These are phyloP conservation scores for Corylus americana DNA, from an alignment of 306 rosid genomes.

Conservation along the genomic window DNA sequence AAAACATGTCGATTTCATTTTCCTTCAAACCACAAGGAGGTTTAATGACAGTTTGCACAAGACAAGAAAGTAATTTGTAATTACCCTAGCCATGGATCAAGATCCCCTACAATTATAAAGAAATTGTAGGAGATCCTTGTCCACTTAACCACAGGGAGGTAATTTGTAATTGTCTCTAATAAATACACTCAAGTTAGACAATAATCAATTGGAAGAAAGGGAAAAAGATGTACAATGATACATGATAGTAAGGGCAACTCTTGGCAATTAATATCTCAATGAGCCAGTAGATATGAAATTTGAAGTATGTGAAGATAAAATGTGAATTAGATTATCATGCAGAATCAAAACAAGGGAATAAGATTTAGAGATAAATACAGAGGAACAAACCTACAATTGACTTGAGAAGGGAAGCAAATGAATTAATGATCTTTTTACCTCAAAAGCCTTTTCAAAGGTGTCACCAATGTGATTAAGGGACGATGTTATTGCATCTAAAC, in stretches of 20 bases:
- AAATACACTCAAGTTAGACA: not conserved
- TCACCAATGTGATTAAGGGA: slow-evolving; percentile 96
- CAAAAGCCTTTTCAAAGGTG: slow-evolving; percentile 88
- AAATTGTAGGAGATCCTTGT: too few species aligned
- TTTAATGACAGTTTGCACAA: not conserved
- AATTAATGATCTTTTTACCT: slow-evolving; percentile 47
- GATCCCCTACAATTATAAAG: too few species aligned
- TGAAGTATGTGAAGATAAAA: not conserved
- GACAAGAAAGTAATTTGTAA: not conserved
- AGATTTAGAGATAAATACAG: not conserved
- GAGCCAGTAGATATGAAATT: not conserved
- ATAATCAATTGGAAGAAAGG: not conserved
- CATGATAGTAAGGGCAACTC: not conserved
- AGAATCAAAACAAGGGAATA: not conserved
- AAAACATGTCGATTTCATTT: not conserved
- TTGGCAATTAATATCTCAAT: not conserved
- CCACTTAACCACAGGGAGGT: not conserved
- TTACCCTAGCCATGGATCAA: not conserved
- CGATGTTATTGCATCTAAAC: slow-evolving; percentile 72
- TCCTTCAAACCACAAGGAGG: too few species aligned
- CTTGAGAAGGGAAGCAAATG: slow-evolving; percentile 3
- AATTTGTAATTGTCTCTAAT: not conserved
- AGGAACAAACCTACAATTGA: not conserved
- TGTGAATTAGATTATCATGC: not conserved
- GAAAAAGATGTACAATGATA: not conserved